Conservation (phyloP, 1,284 basidiomycete species). For the Meripilus lineatus region DNA sequence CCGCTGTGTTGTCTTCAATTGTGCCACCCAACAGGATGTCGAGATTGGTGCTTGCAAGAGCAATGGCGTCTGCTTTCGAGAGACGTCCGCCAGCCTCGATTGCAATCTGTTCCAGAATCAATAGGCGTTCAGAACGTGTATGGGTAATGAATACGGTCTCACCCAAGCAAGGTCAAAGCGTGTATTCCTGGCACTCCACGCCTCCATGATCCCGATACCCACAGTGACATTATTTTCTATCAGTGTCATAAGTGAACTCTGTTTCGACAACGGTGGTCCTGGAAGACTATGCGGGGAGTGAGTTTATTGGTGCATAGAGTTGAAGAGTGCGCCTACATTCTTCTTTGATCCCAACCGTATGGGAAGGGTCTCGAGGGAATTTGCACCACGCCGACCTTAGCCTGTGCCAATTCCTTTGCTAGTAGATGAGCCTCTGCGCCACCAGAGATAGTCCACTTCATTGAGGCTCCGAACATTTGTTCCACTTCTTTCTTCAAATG, state of each 20-base stretch:
- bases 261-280: constrained; percentile 69
- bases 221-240: constrained; percentile 68
- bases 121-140: not conserved
- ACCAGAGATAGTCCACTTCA: constrained; percentile 62
- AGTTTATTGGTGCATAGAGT: not conserved
- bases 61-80: constrained; percentile 49
- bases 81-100: constrained; percentile 33
- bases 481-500: constrained; percentile 74
- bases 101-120: constrained; percentile 19
- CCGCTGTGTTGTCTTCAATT: constrained; percentile 12
- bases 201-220: constrained; percentile 54
- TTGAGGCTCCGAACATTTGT: constrained; percentile 26
- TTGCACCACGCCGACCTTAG: constrained; percentile 73
- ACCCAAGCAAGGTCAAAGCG: constrained; percentile 61
- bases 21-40: constrained; percentile 47
- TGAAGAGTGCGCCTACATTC: constrained; percentile 35
- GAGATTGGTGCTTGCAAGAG: constrained; percentile 57
- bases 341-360: constrained; percentile 47
- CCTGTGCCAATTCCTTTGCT: constrained; percentile 68
- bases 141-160: constrained; percentile 13
- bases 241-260: constrained; percentile 62
- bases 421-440: constrained; percentile 73
- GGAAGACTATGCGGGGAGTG: constrained; percentile 43
- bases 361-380: constrained; percentile 57
- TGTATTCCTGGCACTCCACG: constrained; percentile 55